Base-by-base conservation (phyloP, 805 yeast genomes). In the Debaryomyces prosopidis region DNA sequence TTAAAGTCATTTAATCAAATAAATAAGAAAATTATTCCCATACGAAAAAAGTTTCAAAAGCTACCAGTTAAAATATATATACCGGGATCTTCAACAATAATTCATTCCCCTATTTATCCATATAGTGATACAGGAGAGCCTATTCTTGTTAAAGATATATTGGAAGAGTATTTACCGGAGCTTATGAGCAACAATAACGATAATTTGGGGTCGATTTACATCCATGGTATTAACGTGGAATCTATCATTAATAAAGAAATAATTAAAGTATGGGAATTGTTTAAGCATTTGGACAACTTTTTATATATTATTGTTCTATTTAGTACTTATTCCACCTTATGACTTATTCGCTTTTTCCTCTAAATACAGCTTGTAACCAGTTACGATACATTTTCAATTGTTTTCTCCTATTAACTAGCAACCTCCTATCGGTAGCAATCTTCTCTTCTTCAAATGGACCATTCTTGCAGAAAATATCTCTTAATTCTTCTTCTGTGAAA, bases 321-420 rank as follows among this genome's bases (percentile, higher is more conserved):
- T 11, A 42, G 19, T 17, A 45, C 32, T 43, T 42, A 38, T 18
- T 14, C 33, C 5, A 26, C 14, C 7, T 3, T 38, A 27, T 14
- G 12, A 6, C 23, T 38, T 28, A 27, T 20, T 20, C 17, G 41
- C 32, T 16, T 37, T 46, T 48, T 12, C 35, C 68, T 43, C 71
- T 77, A 63, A 92, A 92, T 19, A 89, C 90, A 1, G 94, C 98
- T 69, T 94, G 99, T 45, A 94, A 69, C 99, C 99, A 94, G 47
- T 90, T 88, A 58, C 99, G 76, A 63, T 89, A 94, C 99, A 94
- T 94, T 68, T 94, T 94, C 52, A 94, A 69, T 64, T 87, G 87
- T 61, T 92, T 85, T 68, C 92, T 91, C 58, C 99, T 77, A 64
- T 94, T 94, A 18, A 94, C 97, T 52, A 94, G 72, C 55, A 94